Evolutionary conservation across 192 early-diverging fungal species (phyloP).

Genomic region (Linnemannia exigua): DNA sequence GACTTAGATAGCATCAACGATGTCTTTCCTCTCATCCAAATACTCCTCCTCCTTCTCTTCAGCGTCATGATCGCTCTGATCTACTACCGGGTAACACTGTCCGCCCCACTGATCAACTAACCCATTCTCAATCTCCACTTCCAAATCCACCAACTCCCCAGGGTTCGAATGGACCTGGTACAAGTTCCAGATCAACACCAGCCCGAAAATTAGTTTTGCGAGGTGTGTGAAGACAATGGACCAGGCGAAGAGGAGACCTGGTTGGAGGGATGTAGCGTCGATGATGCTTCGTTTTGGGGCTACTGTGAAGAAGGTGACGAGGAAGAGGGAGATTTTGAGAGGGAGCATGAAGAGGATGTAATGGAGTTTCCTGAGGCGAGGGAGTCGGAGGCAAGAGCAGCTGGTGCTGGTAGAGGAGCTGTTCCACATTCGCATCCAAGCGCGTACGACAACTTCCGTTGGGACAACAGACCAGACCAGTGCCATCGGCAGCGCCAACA

Average conservation of each 20-base stretch:
- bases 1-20: too few species aligned
- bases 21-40: too few species aligned
- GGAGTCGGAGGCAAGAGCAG: neutral
- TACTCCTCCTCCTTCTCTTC: too few species aligned
- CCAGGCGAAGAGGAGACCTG: too few species aligned
- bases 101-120: too few species aligned
- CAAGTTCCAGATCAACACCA: neutral
- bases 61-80: too few species aligned
- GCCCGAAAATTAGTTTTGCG: neutral
- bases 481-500: neutral
- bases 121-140: too few species aligned
- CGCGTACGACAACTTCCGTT: neutral
- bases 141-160: too few species aligned
- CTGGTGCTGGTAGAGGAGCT: neutral
- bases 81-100: too few species aligned
- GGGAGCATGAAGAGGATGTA: neutral
- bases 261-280: neutral
- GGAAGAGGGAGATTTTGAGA: neutral
- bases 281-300: neutral
- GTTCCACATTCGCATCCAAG: neutral
- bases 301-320: neutral
- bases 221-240: too few species aligned
- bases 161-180: neutral
- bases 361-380: neutral
- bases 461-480: neutral